Percentiles rank a stretch among this genome's conserved stretches.
Conservation (phyloP, 2,329 filamentous ascomycete species). For the Dryadomyces sulphureus region DNA sequence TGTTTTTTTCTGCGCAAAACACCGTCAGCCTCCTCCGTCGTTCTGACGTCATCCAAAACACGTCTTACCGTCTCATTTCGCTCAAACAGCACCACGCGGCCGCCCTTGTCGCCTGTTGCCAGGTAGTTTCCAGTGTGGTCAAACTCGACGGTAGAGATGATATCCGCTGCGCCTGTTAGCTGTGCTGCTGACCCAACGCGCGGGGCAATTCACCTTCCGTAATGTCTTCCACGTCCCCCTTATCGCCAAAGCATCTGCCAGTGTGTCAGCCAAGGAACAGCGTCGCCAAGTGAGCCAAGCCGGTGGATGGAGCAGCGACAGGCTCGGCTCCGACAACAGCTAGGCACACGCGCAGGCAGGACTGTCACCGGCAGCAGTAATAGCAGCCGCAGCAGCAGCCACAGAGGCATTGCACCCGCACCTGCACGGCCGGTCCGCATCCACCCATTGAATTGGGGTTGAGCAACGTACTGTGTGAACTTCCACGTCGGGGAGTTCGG, state of each 20-base stretch:
- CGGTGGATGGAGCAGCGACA: not conserved
- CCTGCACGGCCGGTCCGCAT: not conserved
- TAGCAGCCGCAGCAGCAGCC: too few relatives aligned
- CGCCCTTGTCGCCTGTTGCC: conserved; percentile 80
- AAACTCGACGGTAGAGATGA: conserved; percentile 84
- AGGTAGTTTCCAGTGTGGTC: conserved; percentile 84
- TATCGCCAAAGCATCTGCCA: conserved; percentile 92
- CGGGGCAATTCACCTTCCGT: conserved; percentile 58
- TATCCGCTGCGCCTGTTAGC: conserved; percentile 68
- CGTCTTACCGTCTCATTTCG: conserved; percentile 80
- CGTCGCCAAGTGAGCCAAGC: not conserved
- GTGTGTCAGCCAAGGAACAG: not conserved
- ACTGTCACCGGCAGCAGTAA: too few relatives aligned
- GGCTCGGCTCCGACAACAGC: too few relatives aligned
- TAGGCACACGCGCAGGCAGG: too few relatives aligned
- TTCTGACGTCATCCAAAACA: not conserved
- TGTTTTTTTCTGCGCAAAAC: conserved; percentile 72
- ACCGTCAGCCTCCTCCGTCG: not conserved
- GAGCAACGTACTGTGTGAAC: conserved; percentile 80
- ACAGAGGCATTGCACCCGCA: too few relatives aligned
- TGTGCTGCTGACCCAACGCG: too few relatives aligned
- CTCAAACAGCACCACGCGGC: conserved; percentile 73
- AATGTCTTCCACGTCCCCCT: conserved; percentile 97
- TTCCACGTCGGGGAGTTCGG: conserved; percentile 95
- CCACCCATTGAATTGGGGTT: not conserved